Evolutionary conservation across 1,284 basidiomycete genomes (phyloP).

Genomic region (Papiliotrema terrestris): DNA sequence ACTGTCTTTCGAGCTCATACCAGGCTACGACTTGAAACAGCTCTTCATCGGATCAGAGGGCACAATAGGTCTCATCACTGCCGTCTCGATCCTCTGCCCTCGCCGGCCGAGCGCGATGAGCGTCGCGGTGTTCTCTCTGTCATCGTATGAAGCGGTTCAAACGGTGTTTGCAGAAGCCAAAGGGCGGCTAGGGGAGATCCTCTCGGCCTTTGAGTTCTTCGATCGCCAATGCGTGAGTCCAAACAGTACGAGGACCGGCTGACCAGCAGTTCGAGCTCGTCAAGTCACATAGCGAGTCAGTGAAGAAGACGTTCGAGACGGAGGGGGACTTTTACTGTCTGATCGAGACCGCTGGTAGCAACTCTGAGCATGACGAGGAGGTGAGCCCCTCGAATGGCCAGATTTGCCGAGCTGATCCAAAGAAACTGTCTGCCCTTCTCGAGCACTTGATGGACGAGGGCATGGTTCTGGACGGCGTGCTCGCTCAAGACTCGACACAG

Average conservation of each 20-base stretch:
- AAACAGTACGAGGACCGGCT: background rate
- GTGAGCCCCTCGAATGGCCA: constrained; percentile 49
- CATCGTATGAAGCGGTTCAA: constrained; percentile 56
- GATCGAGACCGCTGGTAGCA: constrained; percentile 92
- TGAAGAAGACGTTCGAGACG: constrained; percentile 53
- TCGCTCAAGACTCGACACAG: constrained; percentile 88
- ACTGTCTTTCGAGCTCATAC: no score
- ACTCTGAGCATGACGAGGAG: constrained; percentile 91
- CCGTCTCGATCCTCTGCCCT: constrained; percentile 88
- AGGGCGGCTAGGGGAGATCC: constrained; percentile 83
- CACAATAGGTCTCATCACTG: constrained; percentile 92
- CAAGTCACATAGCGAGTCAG: constrained; percentile 44
- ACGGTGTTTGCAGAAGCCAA: constrained; percentile 56
- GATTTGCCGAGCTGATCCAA: constrained; percentile 9
- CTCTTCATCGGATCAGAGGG: constrained; percentile 98
- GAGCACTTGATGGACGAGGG: constrained; percentile 75
- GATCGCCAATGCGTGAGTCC: constrained; percentile 60
- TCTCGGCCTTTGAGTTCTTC: constrained; percentile 97
- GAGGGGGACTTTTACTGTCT: constrained; percentile 82
- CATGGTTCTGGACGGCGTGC: constrained; percentile 83
- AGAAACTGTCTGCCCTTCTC: constrained; percentile 85
- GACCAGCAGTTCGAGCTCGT: constrained; percentile 71
- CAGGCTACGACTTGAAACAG: constrained; percentile 96
- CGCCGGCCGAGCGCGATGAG: constrained; percentile 67
- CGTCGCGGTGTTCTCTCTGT: constrained; percentile 56